phyloP scores from a whole-genome alignment of 2,329 filamentous ascomycete species.

The Penicillium griseofulvum region DNA sequence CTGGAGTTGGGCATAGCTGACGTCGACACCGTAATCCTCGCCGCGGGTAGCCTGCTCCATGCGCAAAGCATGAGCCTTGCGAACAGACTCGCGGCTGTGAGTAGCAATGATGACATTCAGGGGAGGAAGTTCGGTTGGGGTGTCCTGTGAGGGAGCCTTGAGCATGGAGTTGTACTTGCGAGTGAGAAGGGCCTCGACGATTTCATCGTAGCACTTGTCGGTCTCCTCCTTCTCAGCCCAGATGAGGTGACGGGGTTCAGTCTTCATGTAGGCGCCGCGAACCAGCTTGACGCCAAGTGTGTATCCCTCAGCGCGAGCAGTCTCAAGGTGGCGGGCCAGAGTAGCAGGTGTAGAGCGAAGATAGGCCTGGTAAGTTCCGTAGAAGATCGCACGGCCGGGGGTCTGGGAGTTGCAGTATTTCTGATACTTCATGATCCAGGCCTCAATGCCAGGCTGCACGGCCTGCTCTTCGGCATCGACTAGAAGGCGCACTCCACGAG shows the following conservation, averaged over 20 bases:
- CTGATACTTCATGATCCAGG: conserved; percentile 55
- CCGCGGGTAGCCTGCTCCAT: conserved; percentile 48
- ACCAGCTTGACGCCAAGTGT: conserved; percentile 54
- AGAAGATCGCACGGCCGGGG: conserved; percentile 52
- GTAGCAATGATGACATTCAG: conserved; percentile 59
- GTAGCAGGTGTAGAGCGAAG: conserved; percentile 49
- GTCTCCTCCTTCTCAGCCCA: conserved; percentile 50
- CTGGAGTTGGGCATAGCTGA: conserved; percentile 75
- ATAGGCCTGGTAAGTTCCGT: conserved; percentile 55
- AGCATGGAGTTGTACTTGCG: conserved; percentile 60
- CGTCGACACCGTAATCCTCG: conserved; percentile 41
- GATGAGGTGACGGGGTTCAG: conserved; percentile 47
- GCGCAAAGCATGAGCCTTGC: conserved; percentile 49
- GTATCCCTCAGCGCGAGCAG: conserved; percentile 49
- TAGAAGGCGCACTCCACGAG: conserved; percentile 47
- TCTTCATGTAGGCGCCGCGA: conserved; percentile 53
- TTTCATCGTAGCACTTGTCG: conserved; percentile 55
- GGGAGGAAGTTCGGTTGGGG: conserved; percentile 36
- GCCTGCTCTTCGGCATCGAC: conserved; percentile 56
- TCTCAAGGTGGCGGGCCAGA: conserved; percentile 46
- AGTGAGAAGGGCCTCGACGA: conserved; percentile 54
- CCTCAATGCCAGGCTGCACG: conserved; percentile 52
- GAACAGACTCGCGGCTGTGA: conserved; percentile 57
- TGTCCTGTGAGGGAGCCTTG: conserved; percentile 41
- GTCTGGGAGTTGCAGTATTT: conserved; percentile 50